Conservation (phyloP, 202 grass and related monocot genomes). For the Musa balbisiana region DNA sequence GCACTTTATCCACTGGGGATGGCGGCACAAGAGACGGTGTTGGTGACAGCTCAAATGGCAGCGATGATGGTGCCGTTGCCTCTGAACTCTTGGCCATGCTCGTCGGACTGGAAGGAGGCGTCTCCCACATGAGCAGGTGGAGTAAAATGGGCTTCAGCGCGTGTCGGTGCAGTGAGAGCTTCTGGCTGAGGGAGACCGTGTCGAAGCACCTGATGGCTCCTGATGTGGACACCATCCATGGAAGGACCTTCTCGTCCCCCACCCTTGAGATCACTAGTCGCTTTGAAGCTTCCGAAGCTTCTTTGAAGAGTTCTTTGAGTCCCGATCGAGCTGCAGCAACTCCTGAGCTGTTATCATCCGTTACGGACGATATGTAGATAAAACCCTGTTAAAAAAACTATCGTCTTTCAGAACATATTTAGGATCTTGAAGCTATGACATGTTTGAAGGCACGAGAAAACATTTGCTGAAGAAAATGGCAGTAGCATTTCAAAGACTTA, state of each 20-base stretch:
- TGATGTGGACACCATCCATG: slow-evolving; percentile 58
- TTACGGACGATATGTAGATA: slow-evolving; percentile 82
- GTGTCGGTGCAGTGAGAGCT: slow-evolving; percentile 84
- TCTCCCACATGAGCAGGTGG: slow-evolving; percentile 77
- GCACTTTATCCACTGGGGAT: not conserved
- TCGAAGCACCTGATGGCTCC: slow-evolving; percentile 83
- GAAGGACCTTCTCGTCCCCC: slow-evolving; percentile 69
- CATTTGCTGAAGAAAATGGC: no score
- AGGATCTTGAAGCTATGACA: not conserved
- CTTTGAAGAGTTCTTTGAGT: slow-evolving; percentile 49
- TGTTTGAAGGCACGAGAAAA: not conserved
- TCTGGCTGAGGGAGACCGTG: slow-evolving; percentile 90
- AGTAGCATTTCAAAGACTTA: no score
- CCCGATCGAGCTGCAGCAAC: slow-evolving; percentile 62
- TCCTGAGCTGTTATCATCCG: slow-evolving; percentile 50
- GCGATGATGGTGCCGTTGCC: no score
- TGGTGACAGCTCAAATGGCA: not conserved
- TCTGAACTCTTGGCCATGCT: not conserved
- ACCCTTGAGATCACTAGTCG: slow-evolving; percentile 72
- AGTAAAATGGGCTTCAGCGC: slow-evolving; percentile 68
- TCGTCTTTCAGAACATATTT: not conserved
- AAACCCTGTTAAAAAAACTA: slow-evolving; percentile 32
- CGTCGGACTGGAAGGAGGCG: not conserved
- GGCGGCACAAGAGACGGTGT: not conserved
- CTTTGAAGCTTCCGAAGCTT: slow-evolving; percentile 40